Percentiles rank a stretch among this genome's conserved stretches.
Evolutionary conservation across 2,329 filamentous ascomycete species (phyloP).

Genomic region (Fusarium torulosum): DNA sequence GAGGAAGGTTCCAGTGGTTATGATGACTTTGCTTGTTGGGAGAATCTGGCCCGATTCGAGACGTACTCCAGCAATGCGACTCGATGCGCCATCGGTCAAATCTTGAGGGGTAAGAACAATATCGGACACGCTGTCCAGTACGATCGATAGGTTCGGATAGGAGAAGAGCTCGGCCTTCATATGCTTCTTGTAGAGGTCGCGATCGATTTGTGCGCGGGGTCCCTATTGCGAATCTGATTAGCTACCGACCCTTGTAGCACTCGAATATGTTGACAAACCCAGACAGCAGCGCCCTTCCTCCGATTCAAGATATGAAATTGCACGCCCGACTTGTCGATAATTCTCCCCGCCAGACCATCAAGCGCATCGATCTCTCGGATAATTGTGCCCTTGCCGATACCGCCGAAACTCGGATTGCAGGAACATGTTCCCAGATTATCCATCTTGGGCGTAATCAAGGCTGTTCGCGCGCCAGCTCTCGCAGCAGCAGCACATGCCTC

Average conservation of each 20-base stretch:
- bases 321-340: constrained; percentile 94
- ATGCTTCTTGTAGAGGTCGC: constrained; percentile 86
- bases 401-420: constrained; percentile 96
- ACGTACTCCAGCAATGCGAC: constrained; percentile 84
- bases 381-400: constrained; percentile 98
- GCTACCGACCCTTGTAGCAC: background rate
- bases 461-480: constrained; percentile 87
- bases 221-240: constrained; percentile 61
- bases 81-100: constrained; percentile 61
- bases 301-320: constrained; percentile 92
- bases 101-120: constrained; percentile 73
- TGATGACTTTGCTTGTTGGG: constrained; percentile 83
- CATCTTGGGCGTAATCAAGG: constrained; percentile 86
- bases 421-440: constrained; percentile 95
- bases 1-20: constrained; percentile 96
- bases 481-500: constrained; percentile 95
- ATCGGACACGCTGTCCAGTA: constrained; percentile 91
- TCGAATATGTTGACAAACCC: constrained; percentile 63
- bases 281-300: constrained; percentile 93
- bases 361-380: constrained; percentile 94
- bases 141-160: constrained; percentile 83
- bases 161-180: constrained; percentile 87
- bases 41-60: constrained; percentile 90
- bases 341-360: constrained; percentile 87
- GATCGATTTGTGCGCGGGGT: constrained; percentile 94